Evolutionary conservation across 768 basidiomycete species (phyloP).

Genomic region (Tricholoma matsutake): DNA sequence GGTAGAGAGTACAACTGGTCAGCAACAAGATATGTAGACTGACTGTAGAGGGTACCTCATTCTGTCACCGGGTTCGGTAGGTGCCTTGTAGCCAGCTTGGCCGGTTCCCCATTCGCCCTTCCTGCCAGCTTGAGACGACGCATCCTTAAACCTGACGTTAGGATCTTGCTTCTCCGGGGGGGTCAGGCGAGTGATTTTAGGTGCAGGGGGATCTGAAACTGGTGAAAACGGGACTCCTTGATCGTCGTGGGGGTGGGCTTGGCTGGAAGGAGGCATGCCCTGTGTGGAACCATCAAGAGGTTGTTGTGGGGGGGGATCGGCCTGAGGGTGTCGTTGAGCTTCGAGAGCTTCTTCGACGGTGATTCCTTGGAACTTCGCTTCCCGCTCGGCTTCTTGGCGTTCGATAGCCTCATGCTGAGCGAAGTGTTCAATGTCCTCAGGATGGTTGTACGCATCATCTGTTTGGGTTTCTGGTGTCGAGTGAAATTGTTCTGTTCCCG

Average conservation of each 20-base stretch:
- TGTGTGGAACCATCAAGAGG: conserved; percentile 4
- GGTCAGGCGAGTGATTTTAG: conserved; percentile 52
- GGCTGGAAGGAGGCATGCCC: conserved; percentile 12
- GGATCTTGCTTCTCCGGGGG: conserved; percentile 77
- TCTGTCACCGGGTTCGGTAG: conserved; percentile 71
- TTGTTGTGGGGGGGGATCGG: conserved; percentile 17
- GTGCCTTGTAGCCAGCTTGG: conserved; percentile 65
- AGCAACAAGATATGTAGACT: conserved; percentile 8
- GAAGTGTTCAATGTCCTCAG: conserved; percentile 93
- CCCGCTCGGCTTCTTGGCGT: conserved; percentile 74
- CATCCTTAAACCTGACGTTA: conserved; percentile 53
- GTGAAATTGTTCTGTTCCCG: conserved; percentile 75
- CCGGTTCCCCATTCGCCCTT: conserved; percentile 74
- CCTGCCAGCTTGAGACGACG: conserved; percentile 46
- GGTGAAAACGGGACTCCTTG: conserved; percentile 23
- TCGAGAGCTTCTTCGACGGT: conserved; percentile 53
- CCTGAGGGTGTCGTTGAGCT: not conserved
- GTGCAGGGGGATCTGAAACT: conserved; percentile 27
- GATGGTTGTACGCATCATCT: conserved; percentile 90
- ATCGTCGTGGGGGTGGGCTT: conserved; percentile 35
- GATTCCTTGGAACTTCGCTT: conserved; percentile 83
- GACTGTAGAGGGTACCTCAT: conserved; percentile 48
- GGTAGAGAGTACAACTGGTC: not conserved
- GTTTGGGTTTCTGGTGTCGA: conserved; percentile 97
- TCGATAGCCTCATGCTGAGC: conserved; percentile 86